Evolutionary conservation across 495 filamentous ascomycete genomes (phyloP).

Genomic region (Penicillium parvum): DNA sequence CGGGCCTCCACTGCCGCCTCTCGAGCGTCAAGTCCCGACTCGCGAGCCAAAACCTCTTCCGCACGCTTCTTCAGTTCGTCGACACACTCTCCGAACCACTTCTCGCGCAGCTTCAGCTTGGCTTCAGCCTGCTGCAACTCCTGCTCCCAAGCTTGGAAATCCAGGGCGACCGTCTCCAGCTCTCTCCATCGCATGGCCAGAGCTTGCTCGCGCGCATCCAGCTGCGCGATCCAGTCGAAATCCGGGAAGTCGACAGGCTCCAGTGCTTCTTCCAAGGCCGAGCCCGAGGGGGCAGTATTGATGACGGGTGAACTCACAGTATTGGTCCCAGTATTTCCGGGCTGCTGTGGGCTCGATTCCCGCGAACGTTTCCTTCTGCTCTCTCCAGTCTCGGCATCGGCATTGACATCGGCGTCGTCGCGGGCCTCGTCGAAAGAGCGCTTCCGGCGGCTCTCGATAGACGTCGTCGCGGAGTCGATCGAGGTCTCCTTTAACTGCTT

Average conservation of each 20-base stretch:
- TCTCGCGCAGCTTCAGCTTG: neutral
- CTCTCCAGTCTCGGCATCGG: constrained; percentile 25
- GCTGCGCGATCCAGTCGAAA: too few relatives aligned
- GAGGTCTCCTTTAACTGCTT: constrained; percentile 60
- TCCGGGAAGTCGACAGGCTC: too few relatives aligned
- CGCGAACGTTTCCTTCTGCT: constrained; percentile 45
- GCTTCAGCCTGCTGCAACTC: neutral
- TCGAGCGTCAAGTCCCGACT: neutral
- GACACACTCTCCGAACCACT: neutral
- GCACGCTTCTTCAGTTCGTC: neutral
- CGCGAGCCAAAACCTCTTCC: too few relatives aligned
- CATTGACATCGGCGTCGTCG: constrained; percentile 9
- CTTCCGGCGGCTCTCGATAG: constrained; percentile 44
- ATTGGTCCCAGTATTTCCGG: neutral
- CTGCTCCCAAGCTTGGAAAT: too few relatives aligned
- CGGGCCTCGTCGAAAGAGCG: constrained; percentile 50
- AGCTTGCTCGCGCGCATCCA: too few relatives aligned
- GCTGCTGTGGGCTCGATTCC: constrained; percentile 9
- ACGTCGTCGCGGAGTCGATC: constrained; percentile 34
- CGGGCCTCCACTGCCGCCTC: neutral
- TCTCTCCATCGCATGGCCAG: too few relatives aligned
- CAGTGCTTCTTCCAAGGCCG: too few relatives aligned
- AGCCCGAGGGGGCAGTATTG: too few relatives aligned
- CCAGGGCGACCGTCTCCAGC: too few relatives aligned
- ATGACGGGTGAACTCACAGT: constrained; percentile 16